A percentile compares a stretch with the other conserved stretches of the same genome.
phyloP scores from a whole-genome alignment of 2,329 filamentous ascomycete genomes.

The Cladophialophora immunda region DNA sequence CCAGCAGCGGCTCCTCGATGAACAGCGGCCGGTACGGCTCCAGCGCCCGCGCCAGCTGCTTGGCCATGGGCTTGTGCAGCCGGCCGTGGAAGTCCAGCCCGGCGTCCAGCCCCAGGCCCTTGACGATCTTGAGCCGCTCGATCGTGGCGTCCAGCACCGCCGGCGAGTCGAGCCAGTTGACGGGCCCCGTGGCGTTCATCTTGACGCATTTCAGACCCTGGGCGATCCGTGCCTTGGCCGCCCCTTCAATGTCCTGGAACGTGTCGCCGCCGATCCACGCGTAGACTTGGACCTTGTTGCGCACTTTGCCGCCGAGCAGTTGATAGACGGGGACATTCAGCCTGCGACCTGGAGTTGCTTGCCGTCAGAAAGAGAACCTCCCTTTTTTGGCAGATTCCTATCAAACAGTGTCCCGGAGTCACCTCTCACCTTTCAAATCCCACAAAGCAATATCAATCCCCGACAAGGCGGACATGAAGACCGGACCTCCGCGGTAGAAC shows the following conservation, averaged over 20 bases:
- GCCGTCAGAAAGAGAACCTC: no score
- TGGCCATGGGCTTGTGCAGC: conserved; percentile 77
- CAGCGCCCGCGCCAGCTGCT: conserved; percentile 71
- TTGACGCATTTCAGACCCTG: conserved; percentile 62
- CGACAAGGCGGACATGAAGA: conserved; percentile 80
- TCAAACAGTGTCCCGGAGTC: conserved; percentile 49
- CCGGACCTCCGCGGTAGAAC: conserved; percentile 80
- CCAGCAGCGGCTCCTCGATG: conserved; percentile 75
- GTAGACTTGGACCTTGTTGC: conserved; percentile 73
- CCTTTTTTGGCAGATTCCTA: no score
- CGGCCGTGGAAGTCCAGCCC: conserved; percentile 82
- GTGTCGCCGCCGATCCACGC: conserved; percentile 78
- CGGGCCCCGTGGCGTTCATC: conserved; percentile 78
- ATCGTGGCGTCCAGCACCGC: conserved; percentile 69
- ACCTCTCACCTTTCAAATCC: conserved; percentile 73
- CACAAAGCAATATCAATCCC: conserved; percentile 83
- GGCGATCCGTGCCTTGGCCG: conserved; percentile 58
- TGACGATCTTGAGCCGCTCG: conserved; percentile 73
- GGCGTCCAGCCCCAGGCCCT: conserved; percentile 73
- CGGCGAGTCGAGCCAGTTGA: conserved; percentile 78
- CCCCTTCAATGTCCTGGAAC: conserved; percentile 70
- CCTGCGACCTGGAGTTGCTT: conserved; percentile 53
- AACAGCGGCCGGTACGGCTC: conserved; percentile 73
- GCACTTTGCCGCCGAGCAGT: conserved; percentile 76
- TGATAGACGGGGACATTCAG: conserved; percentile 75